Evolutionary conservation across 768 basidiomycete species (phyloP).

Genomic region (Harrya chromipes): DNA sequence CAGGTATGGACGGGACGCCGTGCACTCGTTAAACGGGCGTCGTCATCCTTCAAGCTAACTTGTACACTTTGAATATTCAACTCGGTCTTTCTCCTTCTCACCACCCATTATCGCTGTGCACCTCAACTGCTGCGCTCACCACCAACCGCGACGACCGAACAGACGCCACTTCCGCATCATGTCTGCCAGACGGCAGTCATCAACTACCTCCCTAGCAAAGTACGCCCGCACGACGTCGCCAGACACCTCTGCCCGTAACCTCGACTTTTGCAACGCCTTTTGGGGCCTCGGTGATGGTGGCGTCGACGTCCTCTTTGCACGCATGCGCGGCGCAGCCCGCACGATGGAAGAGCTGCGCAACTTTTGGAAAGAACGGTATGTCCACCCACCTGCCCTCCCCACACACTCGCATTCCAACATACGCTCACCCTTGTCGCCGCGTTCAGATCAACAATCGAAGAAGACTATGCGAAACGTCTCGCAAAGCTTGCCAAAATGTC

Average conservation of each 20-base stretch:
- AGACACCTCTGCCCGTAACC: conserved; percentile 43
- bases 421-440: conserved; percentile 1
- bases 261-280: conserved; percentile 96
- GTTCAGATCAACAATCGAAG: conserved; percentile 80
- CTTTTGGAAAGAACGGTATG: conserved; percentile 94
- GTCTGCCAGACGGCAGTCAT: conserved; percentile 76
- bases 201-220: conserved; percentile 75
- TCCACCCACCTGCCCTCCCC: conserved; percentile 10
- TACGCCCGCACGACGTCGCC: conserved; percentile 57
- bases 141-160: conserved; percentile 14
- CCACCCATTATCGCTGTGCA: conserved; percentile 9
- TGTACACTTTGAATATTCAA: neutral
- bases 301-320: conserved; percentile 85
- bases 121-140: conserved; percentile 16
- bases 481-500: conserved; percentile 70
- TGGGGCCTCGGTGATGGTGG: conserved; percentile 89
- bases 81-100: neutral
- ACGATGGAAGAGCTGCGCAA: conserved; percentile 85
- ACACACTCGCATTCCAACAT: neutral
- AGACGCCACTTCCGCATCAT: conserved; percentile 36
- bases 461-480: conserved; percentile 90
- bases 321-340: conserved; percentile 80
- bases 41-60: too few relatives aligned
- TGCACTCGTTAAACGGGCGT: too few relatives aligned
- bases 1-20: too few relatives aligned